Base-by-base conservation (phyloP, 2,329 filamentous ascomycete genomes). In the Orbilia blumenaviensis region DNA sequence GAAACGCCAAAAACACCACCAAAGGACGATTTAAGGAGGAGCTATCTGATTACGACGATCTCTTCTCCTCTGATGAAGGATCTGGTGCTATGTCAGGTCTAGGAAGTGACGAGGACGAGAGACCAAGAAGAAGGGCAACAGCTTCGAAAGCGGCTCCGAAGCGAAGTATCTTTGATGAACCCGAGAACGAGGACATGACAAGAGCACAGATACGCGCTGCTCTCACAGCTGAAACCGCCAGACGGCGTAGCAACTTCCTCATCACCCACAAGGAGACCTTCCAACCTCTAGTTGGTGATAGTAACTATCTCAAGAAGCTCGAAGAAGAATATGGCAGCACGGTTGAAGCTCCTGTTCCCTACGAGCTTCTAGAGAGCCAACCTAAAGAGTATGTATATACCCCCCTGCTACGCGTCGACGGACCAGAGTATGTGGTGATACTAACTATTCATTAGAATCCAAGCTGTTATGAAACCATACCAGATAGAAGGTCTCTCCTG, bases 401-500 rank as follows among this genome's bases (percentile, higher is more conserved):
- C 21, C 42, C 9, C 25, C 10, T 12, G 6, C 3, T 2, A 25
- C 4, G 0, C n/a, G n/a, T n/a, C n/a, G n/a, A n/a, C n/a, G n/a
- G n/a, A n/a, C n/a, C 16, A 8, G 54, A 41, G 29, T 48, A n/a
- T 56, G 21, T 42, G 12, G 36, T 36, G 7, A 14, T 61, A 14
- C 61, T 76, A 50, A 62, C 32, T 32, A 9, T 23, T 21, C 25
- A 14, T n/a, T 52, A 72, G 73, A 10, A 67, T 71, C 12, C 60
- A 32, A 63, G 58, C 44, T 7, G 46, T 52, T 16, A 52, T 66
- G 73, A 52, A 84, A 82, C 1, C 83, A 88, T 98, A 97, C 81
- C 95, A 99, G 82, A 84, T 98, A 23, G 93, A 96, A 34, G 95
- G 95, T 6, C 87, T 99, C 61, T 99, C 99, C 81, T 99, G 95